Evolutionary conservation across 1,284 basidiomycete genomes (phyloP).

Genomic region (Ceratobasidium sp.): DNA sequence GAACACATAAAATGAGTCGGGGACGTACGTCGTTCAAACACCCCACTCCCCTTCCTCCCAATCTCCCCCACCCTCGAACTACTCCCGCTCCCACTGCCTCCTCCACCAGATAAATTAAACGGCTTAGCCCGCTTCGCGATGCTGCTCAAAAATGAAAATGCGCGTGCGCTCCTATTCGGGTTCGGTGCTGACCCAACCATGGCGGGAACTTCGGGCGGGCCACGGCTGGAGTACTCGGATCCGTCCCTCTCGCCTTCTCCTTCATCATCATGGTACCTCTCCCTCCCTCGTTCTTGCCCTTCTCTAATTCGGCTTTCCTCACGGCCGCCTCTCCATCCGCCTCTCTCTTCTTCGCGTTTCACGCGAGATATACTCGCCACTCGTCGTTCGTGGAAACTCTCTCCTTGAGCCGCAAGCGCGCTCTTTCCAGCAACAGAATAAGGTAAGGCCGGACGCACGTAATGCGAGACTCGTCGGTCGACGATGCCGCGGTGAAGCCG

Average conservation of each 20-base stretch:
- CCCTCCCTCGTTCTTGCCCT: too few relatives aligned
- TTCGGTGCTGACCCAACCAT: not conserved
- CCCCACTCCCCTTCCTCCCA: too few relatives aligned
- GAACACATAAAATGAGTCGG: too few relatives aligned
- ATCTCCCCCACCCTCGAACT: too few relatives aligned
- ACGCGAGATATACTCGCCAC: slow-evolving; percentile 11
- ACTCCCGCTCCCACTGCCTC: not conserved
- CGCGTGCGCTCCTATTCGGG: slow-evolving; percentile 1
- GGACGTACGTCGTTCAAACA: too few relatives aligned
- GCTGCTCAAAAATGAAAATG: slow-evolving; percentile 31
- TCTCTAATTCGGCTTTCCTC: not conserved
- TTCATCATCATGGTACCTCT: too few relatives aligned
- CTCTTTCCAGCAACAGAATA: slow-evolving; percentile 21
- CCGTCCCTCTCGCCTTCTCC: slow-evolving; percentile 3
- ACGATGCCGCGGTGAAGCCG: too few relatives aligned
- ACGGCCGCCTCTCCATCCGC: not conserved
- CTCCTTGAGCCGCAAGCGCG: slow-evolving; percentile 9
- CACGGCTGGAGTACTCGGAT: slow-evolving; percentile 9
- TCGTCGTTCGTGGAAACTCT: slow-evolving; percentile 10
- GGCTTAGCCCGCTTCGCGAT: slow-evolving; percentile 15
- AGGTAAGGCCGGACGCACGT: slow-evolving; percentile 27
- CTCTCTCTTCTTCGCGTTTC: slow-evolving; percentile 31
- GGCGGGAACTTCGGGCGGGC: not conserved
- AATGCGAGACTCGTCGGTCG: slow-evolving; percentile 31
- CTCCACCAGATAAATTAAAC: not conserved